phyloP scores from a whole-genome alignment of 176 grass and related monocot genomes.

The Typha latifolia region DNA sequence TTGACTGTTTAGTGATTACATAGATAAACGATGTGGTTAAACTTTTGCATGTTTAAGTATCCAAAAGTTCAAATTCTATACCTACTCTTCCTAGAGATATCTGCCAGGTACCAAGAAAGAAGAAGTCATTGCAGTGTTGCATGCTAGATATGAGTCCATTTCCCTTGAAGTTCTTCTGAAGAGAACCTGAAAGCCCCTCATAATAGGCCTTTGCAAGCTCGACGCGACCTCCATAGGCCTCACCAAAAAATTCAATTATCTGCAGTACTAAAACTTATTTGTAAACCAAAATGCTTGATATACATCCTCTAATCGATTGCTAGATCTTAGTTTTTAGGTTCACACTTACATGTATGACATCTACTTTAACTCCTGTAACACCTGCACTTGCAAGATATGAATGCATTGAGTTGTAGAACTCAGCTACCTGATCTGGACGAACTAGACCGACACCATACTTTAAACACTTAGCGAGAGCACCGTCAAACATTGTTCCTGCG shows the following conservation, averaged over 20 bases:
- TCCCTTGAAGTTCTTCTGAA: constrained; percentile 18
- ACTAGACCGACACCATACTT: constrained; percentile 13
- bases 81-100: constrained; percentile 16
- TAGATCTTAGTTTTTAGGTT: no score
- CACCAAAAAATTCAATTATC: constrained; percentile 12
- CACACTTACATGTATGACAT: constrained; percentile 18
- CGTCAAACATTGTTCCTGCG: constrained; percentile 13
- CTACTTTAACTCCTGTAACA: constrained; percentile 16
- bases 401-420: constrained; percentile 16
- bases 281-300: not conserved
- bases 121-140: constrained; percentile 23
- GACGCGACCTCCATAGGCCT: constrained; percentile 13
- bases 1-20: not conserved
- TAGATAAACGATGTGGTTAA: not conserved
- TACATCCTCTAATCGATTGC: no score
- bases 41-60: not conserved
- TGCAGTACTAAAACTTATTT: not conserved
- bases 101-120: constrained; percentile 20
- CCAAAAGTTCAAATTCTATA: not conserved
- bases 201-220: constrained; percentile 20
- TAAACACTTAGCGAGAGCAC: constrained; percentile 7
- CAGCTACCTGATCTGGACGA: constrained; percentile 2
- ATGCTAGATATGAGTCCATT: constrained; percentile 12
- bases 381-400: constrained; percentile 8
- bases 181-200: no score